Conservation (phyloP, 768 basidiomycete genomes). For the Lactarius sanguifluus region DNA sequence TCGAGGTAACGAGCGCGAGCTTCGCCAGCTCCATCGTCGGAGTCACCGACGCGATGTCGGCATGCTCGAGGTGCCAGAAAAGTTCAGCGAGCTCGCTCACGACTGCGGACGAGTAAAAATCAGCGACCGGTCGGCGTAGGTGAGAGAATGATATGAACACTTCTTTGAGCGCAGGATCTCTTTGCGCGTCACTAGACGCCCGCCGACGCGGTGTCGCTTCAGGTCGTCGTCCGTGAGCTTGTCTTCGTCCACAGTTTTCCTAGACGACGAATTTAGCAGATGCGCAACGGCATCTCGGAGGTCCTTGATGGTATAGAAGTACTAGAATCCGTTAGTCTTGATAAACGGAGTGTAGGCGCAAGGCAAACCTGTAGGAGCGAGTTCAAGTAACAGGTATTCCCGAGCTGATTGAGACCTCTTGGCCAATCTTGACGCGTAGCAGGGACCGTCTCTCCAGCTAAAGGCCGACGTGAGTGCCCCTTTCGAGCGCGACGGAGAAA, state of each 20-base stretch:
- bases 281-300: slow-evolving; percentile 72
- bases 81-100: slow-evolving; percentile 75
- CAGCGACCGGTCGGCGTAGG: slow-evolving; percentile 23
- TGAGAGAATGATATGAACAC: slow-evolving; percentile 48
- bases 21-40: slow-evolving; percentile 87
- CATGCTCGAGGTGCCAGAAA: slow-evolving; percentile 73
- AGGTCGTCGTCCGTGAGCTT: slow-evolving; percentile 80
- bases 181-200: slow-evolving; percentile 72
- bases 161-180: slow-evolving; percentile 84
- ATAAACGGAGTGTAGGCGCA: slow-evolving; percentile 3
- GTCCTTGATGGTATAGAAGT: slow-evolving; percentile 95
- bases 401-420: slow-evolving; percentile 83
- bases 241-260: slow-evolving; percentile 60
- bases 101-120: slow-evolving; percentile 46
- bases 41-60: slow-evolving; percentile 65
- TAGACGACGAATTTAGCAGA: slow-evolving; percentile 53
- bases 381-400: slow-evolving; percentile 87
- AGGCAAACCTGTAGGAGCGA: slow-evolving; percentile 64
- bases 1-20: slow-evolving; percentile 84
- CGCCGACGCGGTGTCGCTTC: slow-evolving; percentile 83
- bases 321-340: slow-evolving; percentile 45
- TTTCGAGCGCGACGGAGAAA: background rate
- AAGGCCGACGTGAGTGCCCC: background rate
- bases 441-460: slow-evolving; percentile 64
- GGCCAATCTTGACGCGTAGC: slow-evolving; percentile 66